phyloP scores from a whole-genome alignment of 805 yeast species.

The Candida broadrunensis region DNA sequence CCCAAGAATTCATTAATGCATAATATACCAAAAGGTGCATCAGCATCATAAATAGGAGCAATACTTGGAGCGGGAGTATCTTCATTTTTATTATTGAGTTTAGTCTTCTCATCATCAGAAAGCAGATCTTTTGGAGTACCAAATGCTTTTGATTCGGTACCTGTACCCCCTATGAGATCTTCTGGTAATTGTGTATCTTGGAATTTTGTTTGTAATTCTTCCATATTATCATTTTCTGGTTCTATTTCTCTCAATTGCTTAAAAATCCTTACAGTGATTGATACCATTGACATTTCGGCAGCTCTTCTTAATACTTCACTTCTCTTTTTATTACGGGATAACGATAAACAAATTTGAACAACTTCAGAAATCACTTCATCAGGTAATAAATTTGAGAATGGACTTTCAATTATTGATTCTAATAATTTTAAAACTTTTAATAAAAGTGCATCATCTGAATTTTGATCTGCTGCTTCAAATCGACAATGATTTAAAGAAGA shows the following conservation, averaged over 20 bases:
- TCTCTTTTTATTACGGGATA: slow-evolving; percentile 89
- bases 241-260: slow-evolving; percentile 54
- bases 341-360: slow-evolving; percentile 83
- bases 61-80: slow-evolving; percentile 8
- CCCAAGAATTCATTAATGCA: slow-evolving; percentile 76
- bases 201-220: slow-evolving; percentile 47
- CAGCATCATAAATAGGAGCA: slow-evolving; percentile 4
- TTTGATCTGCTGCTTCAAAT: slow-evolving; percentile 91
- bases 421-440: slow-evolving; percentile 76
- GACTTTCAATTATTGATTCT: slow-evolving; percentile 63
- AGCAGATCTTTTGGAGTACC: slow-evolving; percentile 13
- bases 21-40: slow-evolving; percentile 63
- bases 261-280: slow-evolving; percentile 69
- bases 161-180: slow-evolving; percentile 55
- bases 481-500: slow-evolving; percentile 87
- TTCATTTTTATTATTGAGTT: slow-evolving; percentile 6
- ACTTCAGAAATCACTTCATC: slow-evolving; percentile 86
- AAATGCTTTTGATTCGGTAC: slow-evolving; percentile 4
- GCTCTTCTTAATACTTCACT: slow-evolving; percentile 85
- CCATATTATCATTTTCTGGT: slow-evolving; percentile 38
- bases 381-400: slow-evolving; percentile 61
- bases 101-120: slow-evolving; percentile 1
- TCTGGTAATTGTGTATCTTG: slow-evolving; percentile 51
- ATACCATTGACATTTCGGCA: slow-evolving; percentile 77
- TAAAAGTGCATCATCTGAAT: slow-evolving; percentile 87